Conservation (phyloP, 352 stramenopile species). For the Phytophthora syringae region DNA sequence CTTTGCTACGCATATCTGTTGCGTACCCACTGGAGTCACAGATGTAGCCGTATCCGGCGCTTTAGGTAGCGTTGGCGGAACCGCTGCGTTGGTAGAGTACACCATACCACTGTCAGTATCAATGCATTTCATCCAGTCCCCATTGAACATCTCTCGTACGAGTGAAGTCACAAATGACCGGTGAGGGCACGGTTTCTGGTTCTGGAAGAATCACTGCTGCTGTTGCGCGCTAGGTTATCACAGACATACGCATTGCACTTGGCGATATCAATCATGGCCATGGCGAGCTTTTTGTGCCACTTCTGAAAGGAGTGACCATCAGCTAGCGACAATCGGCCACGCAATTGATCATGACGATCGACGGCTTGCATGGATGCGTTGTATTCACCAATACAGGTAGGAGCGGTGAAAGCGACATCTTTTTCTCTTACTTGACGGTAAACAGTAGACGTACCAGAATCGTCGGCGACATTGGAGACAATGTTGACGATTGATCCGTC, state of each 20-base stretch:
- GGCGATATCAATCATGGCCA: slow-evolving; percentile 30
- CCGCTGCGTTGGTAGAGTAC: neutral
- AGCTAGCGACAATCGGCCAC: slow-evolving; percentile 30
- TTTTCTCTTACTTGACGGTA: too few species aligned
- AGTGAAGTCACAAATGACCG: neutral
- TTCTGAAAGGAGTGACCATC: slow-evolving; percentile 40
- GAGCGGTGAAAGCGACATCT: slow-evolving; percentile 8
- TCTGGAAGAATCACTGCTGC: neutral
- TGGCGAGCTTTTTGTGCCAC: slow-evolving; percentile 35
- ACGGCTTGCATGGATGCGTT: slow-evolving; percentile 45
- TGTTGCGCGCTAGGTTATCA: neutral
- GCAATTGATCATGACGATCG: slow-evolving; percentile 34
- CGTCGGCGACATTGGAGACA: slow-evolving; percentile 35
- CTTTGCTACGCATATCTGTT: too few species aligned
- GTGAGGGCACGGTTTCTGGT: neutral
- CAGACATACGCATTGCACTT: slow-evolving; percentile 25
- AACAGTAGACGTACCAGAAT: too few species aligned
- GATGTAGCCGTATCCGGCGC: neutral
- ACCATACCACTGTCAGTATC: too few species aligned
- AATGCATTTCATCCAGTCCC: neutral
- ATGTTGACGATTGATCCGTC: slow-evolving; percentile 33
- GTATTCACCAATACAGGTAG: slow-evolving; percentile 37
- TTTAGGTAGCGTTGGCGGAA: neutral
- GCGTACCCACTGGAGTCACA: too few species aligned
- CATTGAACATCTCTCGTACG: neutral